phyloP scores from a whole-genome alignment of 495 filamentous ascomycete genomes.

The Platismatia glauca region DNA sequence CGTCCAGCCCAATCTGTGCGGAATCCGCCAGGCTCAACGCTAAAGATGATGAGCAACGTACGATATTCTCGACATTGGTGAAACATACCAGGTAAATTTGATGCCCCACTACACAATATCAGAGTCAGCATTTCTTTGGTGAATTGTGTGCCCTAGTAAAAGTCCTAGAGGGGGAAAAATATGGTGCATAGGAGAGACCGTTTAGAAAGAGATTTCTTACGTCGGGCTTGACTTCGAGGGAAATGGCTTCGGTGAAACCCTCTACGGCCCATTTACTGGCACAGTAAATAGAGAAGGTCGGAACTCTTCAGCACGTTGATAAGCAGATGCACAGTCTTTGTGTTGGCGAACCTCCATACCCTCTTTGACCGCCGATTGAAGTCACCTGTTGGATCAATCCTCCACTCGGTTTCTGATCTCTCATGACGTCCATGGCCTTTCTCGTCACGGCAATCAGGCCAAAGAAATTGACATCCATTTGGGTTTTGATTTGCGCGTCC shows the following conservation, averaged over 20 bases:
- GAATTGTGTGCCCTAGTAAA: not conserved
- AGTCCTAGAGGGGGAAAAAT: not conserved
- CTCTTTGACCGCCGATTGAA: constrained; percentile 34
- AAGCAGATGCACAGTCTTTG: not conserved
- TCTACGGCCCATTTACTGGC: constrained; percentile 34
- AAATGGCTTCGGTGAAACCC: constrained; percentile 38
- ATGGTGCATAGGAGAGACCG: not conserved
- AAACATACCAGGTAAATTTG: constrained; percentile 27
- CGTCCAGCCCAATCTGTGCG: constrained; percentile 22
- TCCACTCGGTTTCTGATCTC: constrained; percentile 31
- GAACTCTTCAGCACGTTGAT: constrained; percentile 22
- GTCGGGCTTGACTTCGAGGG: constrained; percentile 35
- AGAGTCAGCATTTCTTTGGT: not conserved
- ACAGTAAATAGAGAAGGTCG: constrained; percentile 33
- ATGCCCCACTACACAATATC: constrained; percentile 25
- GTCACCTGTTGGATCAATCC: constrained; percentile 40
- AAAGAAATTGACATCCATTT: constrained; percentile 26
- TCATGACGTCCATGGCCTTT: constrained; percentile 36
- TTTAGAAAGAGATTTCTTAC: not conserved
- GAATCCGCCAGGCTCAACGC: constrained; percentile 24
- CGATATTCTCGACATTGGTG: not conserved
- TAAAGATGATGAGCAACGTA: not conserved
- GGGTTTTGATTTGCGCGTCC: constrained; percentile 18
- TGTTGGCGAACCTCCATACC: constrained; percentile 6
- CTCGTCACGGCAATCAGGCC: constrained; percentile 30